phyloP scores from a whole-genome alignment of 106 monocot species.

The Dendrobium nobile region DNA sequence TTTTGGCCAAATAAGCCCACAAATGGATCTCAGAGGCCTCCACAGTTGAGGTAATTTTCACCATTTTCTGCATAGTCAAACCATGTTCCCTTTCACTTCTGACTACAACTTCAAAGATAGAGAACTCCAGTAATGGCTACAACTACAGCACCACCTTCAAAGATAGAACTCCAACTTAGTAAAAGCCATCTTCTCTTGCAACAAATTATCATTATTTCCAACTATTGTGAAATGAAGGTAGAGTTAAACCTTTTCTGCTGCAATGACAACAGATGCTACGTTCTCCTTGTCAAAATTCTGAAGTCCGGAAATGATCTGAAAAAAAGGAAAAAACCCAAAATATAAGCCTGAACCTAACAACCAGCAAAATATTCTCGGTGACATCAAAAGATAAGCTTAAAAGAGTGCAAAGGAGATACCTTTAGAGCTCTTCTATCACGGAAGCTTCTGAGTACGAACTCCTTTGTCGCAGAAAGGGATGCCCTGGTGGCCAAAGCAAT shows the following conservation, averaged over 20 bases:
- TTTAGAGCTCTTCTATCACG: neutral
- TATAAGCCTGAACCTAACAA: neutral
- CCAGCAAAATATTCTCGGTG: neutral
- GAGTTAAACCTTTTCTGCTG: conserved; percentile 75
- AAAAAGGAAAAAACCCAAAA: neutral
- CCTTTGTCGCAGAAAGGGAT: neutral
- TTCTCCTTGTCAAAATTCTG: conserved; percentile 73
- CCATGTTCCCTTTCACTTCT: too few species aligned
- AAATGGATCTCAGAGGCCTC: too few species aligned
- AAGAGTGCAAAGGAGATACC: neutral
- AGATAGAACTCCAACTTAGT: too few species aligned
- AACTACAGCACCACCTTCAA: too few species aligned
- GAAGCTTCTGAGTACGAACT: neutral
- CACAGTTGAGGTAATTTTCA: too few species aligned
- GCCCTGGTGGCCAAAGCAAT: neutral
- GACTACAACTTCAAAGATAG: too few species aligned
- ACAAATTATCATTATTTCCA: too few species aligned
- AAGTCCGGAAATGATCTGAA: conserved; percentile 84
- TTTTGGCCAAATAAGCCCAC: too few species aligned
- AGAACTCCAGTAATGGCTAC: too few species aligned
- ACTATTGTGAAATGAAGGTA: too few species aligned
- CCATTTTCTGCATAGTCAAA: too few species aligned
- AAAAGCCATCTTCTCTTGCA: too few species aligned
- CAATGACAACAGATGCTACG: conserved; percentile 70
- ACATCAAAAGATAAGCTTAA: neutral